These are phyloP conservation scores for Fusarium devonianum DNA, from an alignment of 2,329 filamentous ascomycete genomes.

Conservation along the genomic window DNA sequence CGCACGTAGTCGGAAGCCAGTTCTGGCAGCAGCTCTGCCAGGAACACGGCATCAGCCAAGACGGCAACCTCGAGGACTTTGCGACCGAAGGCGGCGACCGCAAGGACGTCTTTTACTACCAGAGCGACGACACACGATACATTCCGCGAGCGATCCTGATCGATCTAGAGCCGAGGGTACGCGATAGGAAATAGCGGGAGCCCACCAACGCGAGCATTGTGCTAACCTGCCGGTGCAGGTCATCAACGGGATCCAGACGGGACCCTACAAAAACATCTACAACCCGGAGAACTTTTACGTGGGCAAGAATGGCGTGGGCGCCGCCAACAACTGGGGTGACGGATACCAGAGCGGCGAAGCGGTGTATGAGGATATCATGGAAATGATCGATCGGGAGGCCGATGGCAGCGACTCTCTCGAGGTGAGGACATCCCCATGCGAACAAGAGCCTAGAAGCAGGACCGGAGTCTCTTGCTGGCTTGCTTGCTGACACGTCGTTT, in stretches of 20 bases:
- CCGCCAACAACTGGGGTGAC: constrained; percentile 98
- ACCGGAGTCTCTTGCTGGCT: too few relatives aligned
- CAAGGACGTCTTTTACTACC: constrained; percentile 99
- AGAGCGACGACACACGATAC: constrained; percentile 98
- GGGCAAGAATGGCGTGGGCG: constrained; percentile 90
- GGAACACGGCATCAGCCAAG: constrained; percentile 96
- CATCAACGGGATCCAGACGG: constrained; percentile 89
- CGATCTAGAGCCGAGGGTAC: constrained; percentile 88
- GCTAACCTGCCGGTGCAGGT: constrained; percentile 58
- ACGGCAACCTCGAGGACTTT: constrained; percentile 97
- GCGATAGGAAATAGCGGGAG: constrained; percentile 7
- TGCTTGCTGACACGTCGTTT: constrained; percentile 6
- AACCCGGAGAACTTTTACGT: constrained; percentile 99
- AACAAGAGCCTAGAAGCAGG: too few relatives aligned
- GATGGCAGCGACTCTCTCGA: constrained; percentile 98
- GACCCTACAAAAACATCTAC: constrained; percentile 98
- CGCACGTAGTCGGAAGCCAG: constrained; percentile 80
- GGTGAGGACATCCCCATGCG: constrained; percentile 52
- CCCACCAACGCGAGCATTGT: background rate
- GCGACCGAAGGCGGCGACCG: constrained; percentile 96
- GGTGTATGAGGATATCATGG: constrained; percentile 96
- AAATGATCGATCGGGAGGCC: constrained; percentile 98
- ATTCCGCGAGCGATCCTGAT: constrained; percentile 95
- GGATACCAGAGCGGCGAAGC: constrained; percentile 92
- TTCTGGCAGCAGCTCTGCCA: constrained; percentile 99